Percentiles rank a stretch among this genome's conserved stretches.
Conservation (phyloP, 768 basidiomycete species). For the Kwoniella pini region DNA sequence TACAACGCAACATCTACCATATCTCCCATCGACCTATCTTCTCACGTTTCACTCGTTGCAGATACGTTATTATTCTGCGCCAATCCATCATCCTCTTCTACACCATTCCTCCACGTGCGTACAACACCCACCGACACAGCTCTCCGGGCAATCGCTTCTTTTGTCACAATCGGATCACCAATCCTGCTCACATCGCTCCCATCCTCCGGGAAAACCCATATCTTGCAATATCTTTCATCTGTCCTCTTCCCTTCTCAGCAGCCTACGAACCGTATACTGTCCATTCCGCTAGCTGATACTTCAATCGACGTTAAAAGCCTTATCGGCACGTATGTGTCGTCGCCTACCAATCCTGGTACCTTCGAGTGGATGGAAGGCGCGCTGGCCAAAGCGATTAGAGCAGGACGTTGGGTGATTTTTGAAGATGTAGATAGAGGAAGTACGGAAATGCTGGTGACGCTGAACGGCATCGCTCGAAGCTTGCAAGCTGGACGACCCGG, state of each 20-base stretch:
- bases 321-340: conserved; percentile 89
- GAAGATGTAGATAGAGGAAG: conserved; percentile 90
- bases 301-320: conserved; percentile 91
- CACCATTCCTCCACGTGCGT: conserved; percentile 57
- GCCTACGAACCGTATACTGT: conserved; percentile 69
- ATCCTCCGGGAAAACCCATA: conserved; percentile 82
- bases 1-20: conserved; percentile 60
- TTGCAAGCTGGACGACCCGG: conserved; percentile 70
- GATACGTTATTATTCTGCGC: conserved; percentile 56
- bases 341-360: conserved; percentile 73
- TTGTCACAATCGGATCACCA: conserved; percentile 68
- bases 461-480: conserved; percentile 76
- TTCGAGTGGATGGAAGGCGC: conserved; percentile 98
- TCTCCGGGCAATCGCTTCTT: conserved; percentile 64
- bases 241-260: conserved; percentile 61
- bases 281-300: conserved; percentile 89
- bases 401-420: conserved; percentile 89
- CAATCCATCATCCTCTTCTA: conserved; percentile 16
- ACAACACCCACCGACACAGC: conserved; percentile 66
- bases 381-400: conserved; percentile 80
- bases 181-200: conserved; percentile 80
- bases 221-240: conserved; percentile 74
- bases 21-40: conserved; percentile 56
- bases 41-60: conserved; percentile 40
- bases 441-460: conserved; percentile 80